Evolutionary conservation across 2,329 filamentous ascomycete genomes (phyloP), one percentile per base, ranked within the genome.

Genomic region (Colletotrichum higginsianum): DNA sequence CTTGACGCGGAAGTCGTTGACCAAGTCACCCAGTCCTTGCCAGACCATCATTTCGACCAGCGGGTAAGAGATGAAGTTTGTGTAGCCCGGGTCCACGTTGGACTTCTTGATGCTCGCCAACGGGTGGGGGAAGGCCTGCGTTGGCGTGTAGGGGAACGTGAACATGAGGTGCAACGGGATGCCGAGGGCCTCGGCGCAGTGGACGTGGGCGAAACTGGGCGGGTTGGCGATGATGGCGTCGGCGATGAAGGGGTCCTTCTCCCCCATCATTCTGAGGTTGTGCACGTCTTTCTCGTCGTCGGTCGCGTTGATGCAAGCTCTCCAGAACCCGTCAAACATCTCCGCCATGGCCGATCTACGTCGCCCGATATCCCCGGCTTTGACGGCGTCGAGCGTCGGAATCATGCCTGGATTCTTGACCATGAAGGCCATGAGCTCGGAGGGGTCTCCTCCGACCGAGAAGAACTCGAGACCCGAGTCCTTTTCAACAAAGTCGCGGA

Each of bases 201-300:
- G 93, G 1, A 95, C 85, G 77, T 95, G 93, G 0, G 92, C 92
- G 79, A 95, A 94, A 73, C 89, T 92, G 0, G 93, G 93, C 0
- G 94, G 94, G 74, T 96, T 96, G 0, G 94, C 93, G 71, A 96
- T 96, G 75, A 96, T 96, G n/a, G 90, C 92, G 78, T 96, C 91
- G 0, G 91, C 91, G 18, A 93, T 84, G 75, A 93, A 93, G 0
- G 89, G 88, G 18, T 85, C 78, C 74, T 87, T 90, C 8, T 86
- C 80, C 0, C 88, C 89, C 87, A 93, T 90, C 87, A 92, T 89
- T 77, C 89, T 91, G 40, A 88, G 76, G 75, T 92, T 93, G 15
- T 84, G 82, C 1, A 82, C 77, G 76, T 93, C 89, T 26, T 84
- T 88, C 76, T 91, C 89, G 74, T 93, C 90, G 74, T 94, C 92